Conservation (phyloP, 208 protist genomes). For the Leishmania mexicana region DNA sequence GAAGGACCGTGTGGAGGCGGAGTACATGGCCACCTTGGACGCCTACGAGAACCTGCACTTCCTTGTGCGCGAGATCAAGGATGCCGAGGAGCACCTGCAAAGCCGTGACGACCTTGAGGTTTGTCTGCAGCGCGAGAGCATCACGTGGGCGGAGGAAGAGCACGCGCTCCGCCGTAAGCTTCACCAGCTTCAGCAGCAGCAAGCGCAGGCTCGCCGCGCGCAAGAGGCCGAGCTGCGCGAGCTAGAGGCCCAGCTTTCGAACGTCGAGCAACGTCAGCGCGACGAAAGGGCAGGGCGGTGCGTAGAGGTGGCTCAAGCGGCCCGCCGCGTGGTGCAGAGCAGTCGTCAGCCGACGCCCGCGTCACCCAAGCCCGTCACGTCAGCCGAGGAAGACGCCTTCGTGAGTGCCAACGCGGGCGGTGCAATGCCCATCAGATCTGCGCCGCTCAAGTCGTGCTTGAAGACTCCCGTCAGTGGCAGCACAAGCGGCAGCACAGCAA, state of each 20-base stretch:
- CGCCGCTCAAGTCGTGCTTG: conserved; percentile 57
- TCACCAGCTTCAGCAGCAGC: conserved; percentile 50
- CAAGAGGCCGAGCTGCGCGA: conserved; percentile 62
- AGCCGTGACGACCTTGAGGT: conserved; percentile 71
- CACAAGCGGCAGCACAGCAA: neutral
- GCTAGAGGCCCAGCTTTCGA: conserved; percentile 61
- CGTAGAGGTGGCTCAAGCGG: conserved; percentile 28
- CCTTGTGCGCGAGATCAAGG: conserved; percentile 74
- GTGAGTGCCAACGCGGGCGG: conserved; percentile 41
- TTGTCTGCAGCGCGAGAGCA: conserved; percentile 64
- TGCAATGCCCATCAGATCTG: conserved; percentile 40
- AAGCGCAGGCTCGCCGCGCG: conserved; percentile 43
- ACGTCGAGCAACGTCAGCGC: conserved; percentile 45
- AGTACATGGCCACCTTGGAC: conserved; percentile 79
- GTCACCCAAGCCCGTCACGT: neutral
- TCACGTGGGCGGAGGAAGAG: conserved; percentile 87
- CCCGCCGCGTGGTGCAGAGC: neutral
- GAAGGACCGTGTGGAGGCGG: conserved; percentile 67
- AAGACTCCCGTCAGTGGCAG: conserved; percentile 20
- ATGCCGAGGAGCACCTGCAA: conserved; percentile 61
- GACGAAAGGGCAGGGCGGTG: conserved; percentile 49
- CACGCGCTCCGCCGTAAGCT: conserved; percentile 61
- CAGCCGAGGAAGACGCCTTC: conserved; percentile 43
- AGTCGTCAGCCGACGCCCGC: conserved; percentile 4
- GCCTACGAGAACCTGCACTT: conserved; percentile 86